Percentiles rank a stretch among this genome's conserved stretches.
Evolutionary conservation across 768 basidiomycete genomes (phyloP).

Genomic region (Roridomyces roridus): DNA sequence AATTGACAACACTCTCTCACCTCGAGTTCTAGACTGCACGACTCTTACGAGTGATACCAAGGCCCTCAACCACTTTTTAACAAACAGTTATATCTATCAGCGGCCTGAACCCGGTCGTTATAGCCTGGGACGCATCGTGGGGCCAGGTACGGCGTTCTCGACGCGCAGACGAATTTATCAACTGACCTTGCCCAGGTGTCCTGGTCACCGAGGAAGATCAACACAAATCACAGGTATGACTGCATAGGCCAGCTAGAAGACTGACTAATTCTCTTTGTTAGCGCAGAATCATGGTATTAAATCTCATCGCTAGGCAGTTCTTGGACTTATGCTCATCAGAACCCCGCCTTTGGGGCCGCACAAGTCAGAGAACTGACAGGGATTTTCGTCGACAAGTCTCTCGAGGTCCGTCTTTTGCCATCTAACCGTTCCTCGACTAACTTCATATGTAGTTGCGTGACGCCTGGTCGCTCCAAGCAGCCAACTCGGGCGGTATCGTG

Average conservation of each 20-base stretch:
- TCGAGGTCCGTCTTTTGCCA: conserved; percentile 16
- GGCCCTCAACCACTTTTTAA: conserved; percentile 20
- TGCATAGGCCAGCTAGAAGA: neutral
- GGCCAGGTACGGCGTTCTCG: neutral
- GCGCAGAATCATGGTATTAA: conserved; percentile 21
- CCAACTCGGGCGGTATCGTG: neutral
- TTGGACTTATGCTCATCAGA: neutral
- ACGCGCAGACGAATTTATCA: neutral
- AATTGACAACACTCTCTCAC: neutral
- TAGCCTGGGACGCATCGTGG: conserved; percentile 8
- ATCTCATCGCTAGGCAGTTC: neutral
- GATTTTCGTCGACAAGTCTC: conserved; percentile 27
- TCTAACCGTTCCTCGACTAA: neutral
- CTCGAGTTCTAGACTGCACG: neutral
- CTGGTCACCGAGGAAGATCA: conserved; percentile 17
- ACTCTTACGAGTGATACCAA: conserved; percentile 15
- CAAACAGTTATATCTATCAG: conserved; percentile 15
- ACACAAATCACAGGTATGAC: conserved; percentile 18
- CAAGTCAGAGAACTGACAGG: conserved; percentile 29
- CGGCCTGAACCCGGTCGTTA: conserved; percentile 7
- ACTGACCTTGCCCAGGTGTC: conserved; percentile 3
- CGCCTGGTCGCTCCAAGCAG: conserved; percentile 24
- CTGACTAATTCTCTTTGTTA: neutral
- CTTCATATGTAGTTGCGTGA: conserved; percentile 30
- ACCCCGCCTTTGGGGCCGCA: conserved; percentile 29